Evolutionary conservation across 148 eudicot genomes (phyloP), one percentile per base, ranked within the genome.

Genomic region (Fagopyrum esculentum): DNA sequence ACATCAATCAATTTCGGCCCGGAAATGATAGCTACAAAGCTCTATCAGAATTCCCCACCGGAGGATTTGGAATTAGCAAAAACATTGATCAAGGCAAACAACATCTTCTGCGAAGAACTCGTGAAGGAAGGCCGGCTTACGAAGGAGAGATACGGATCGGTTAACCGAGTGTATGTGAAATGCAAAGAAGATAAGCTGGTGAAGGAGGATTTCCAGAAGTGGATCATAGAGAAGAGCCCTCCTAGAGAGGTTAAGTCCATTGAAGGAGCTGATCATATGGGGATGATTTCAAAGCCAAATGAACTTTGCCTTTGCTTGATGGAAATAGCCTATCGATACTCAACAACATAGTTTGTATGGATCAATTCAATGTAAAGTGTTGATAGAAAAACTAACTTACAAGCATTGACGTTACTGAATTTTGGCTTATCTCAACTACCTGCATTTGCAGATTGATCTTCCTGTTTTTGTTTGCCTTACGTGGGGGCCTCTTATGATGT

Each of bases 31-130:
- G 51, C 83, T 10, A 12, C 50, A 59, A 84, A 74, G 63, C 79
- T 87, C 40, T 87, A 84, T 75, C 84, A 87, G 16, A 73, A 75
- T 49, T 87, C 82, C 78, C 73, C 81, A n/a, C 69, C 73, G 13
- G 78, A 84, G 82, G 9, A 79, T 81, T 9, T 15, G 86, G 86
- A 40, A 26, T 63, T 19, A 16, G 49, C 69, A 45, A 80, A 29
- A 79, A 79, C 45, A 73, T 71, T 16, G 88, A 56, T 61, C 43
- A 74, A 45, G 60, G 51, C 81, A 6, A 71, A 73, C 77, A 82
- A 84, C 77, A 73, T 55, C 1, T 56, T 74, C 17, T 13, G 60
- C 15, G 30, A 52, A 60, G 77, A 55, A 13, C 68, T 74, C 4
- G 49, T 10, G 6, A 75, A 17, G 77, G 57, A 75, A 79, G 66